Conservation (phyloP, 257 asterid genomes). For the Nicotiana obtusifolia region DNA sequence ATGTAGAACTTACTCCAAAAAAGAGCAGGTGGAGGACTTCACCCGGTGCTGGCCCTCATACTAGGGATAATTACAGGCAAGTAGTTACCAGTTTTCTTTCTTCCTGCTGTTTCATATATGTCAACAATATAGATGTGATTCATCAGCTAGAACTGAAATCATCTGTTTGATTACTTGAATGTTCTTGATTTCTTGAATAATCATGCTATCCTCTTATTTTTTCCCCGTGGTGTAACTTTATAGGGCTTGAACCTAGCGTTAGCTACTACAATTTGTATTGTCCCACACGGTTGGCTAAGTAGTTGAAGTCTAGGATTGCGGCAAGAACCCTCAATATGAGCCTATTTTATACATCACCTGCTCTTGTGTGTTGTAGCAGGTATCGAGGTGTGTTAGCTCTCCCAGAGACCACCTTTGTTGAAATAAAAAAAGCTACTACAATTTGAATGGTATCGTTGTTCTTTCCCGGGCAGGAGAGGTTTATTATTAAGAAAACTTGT, state of each 20-base stretch:
- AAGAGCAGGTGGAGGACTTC: constrained; percentile 67
- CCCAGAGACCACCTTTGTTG: neutral
- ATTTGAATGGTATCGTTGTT: too few relatives aligned
- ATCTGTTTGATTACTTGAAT: neutral
- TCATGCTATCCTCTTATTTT: neutral
- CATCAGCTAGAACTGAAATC: neutral
- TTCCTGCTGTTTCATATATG: neutral
- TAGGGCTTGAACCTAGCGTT: neutral
- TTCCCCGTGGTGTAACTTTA: neutral
- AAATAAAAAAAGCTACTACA: neutral
- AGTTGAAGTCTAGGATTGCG: neutral
- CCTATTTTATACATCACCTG: neutral
- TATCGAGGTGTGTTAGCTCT: neutral
- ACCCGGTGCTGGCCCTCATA: constrained; percentile 64
- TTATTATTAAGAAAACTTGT: neutral
- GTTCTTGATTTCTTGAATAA: neutral
- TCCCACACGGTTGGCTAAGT: neutral
- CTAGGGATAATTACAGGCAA: constrained; percentile 77
- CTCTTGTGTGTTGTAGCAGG: neutral
- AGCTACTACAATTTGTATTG: neutral
- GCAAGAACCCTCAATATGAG: neutral
- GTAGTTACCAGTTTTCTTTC: neutral
- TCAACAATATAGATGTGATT: neutral
- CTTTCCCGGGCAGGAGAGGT: neutral
- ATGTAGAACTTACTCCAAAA: constrained; percentile 44